Conservation (phyloP, 164 flowering plant species). For the Cinnamomum chago region DNA sequence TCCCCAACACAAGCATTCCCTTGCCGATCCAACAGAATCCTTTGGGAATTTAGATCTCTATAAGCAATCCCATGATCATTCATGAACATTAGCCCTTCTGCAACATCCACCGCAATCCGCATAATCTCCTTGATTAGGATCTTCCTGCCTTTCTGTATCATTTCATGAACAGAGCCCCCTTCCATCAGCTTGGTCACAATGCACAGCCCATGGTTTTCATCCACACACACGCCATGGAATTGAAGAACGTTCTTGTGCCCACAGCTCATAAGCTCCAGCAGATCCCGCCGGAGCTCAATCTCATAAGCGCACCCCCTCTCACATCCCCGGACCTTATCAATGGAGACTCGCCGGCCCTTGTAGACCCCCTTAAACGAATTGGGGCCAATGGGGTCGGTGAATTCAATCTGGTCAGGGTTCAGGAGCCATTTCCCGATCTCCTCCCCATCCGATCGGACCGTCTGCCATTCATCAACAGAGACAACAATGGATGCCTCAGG, state of each 20-base stretch:
- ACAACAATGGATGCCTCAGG: constrained; percentile 47
- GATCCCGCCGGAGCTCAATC: constrained; percentile 66
- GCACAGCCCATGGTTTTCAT: constrained; percentile 83
- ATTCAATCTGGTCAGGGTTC: constrained; percentile 67
- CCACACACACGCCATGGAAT: constrained; percentile 72
- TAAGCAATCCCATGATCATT: constrained; percentile 82
- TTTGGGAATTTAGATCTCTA: constrained; percentile 71
- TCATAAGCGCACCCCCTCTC: constrained; percentile 79
- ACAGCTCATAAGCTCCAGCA: constrained; percentile 87
- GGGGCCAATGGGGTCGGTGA: constrained; percentile 64
- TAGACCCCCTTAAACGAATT: constrained; percentile 71
- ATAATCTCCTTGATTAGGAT: constrained; percentile 63
- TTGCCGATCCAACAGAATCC: constrained; percentile 74
- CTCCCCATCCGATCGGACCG: constrained; percentile 58
- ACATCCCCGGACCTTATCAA: constrained; percentile 84
- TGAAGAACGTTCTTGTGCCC: constrained; percentile 78
- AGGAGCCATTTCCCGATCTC: constrained; percentile 73
- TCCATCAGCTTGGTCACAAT: constrained; percentile 85
- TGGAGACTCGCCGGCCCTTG: constrained; percentile 63
- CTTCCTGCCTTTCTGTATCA: constrained; percentile 62
- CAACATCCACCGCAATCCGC: constrained; percentile 73
- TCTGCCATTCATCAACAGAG: constrained; percentile 92
- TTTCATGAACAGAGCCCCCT: constrained; percentile 77
- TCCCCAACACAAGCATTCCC: constrained; percentile 89
- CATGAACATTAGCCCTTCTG: constrained; percentile 88